Conservation (phyloP, 805 yeast genomes). For the Ogataea naganishii region DNA sequence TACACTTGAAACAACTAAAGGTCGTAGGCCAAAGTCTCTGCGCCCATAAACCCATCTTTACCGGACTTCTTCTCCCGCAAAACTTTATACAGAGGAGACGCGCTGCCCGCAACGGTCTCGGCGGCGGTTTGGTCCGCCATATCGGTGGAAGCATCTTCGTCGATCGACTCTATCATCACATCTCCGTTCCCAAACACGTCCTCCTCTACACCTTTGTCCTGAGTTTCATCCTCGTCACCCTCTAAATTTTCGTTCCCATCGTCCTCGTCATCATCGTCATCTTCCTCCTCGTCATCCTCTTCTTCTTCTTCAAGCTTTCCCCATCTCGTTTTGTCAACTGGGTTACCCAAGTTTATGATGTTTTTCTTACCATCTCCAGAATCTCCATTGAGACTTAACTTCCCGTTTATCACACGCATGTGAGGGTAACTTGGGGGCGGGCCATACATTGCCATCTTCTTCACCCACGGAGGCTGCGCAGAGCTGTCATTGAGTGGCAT, state of each 20-base stretch:
- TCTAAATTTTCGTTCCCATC: constrained; percentile 10
- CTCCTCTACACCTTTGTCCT: constrained; percentile 20
- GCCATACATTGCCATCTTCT: constrained; percentile 59
- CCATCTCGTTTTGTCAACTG: constrained; percentile 20
- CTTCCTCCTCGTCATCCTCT: constrained; percentile 24
- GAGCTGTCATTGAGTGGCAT: constrained; percentile 34
- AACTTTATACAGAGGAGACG: constrained; percentile 22
- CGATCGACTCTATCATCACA: constrained; percentile 18
- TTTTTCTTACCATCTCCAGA: constrained; percentile 6
- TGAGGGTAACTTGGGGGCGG: constrained; percentile 78
- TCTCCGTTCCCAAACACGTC: constrained; percentile 17
- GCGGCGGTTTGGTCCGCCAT: constrained; percentile 4
- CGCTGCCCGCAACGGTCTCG: constrained; percentile 6
- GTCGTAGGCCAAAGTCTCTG: constrained; percentile 17
- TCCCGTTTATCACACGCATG: constrained; percentile 39
- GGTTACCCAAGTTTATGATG: constrained; percentile 12
- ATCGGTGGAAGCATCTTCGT: constrained; percentile 10
- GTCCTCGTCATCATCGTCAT: constrained; percentile 19
- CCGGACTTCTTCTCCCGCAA: constrained; percentile 17
- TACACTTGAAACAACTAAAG: no score
- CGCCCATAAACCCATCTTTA: constrained; percentile 19
- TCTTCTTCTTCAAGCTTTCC: constrained; percentile 25
- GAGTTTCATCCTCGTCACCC: constrained; percentile 21
- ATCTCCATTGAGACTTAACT: constrained; percentile 10
- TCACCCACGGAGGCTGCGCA: constrained; percentile 73